A percentile compares a stretch with the other conserved stretches of the same genome.
Evolutionary conservation across 176 grass and related monocot species (phyloP).

Genomic region (Aegilops speltoides): DNA sequence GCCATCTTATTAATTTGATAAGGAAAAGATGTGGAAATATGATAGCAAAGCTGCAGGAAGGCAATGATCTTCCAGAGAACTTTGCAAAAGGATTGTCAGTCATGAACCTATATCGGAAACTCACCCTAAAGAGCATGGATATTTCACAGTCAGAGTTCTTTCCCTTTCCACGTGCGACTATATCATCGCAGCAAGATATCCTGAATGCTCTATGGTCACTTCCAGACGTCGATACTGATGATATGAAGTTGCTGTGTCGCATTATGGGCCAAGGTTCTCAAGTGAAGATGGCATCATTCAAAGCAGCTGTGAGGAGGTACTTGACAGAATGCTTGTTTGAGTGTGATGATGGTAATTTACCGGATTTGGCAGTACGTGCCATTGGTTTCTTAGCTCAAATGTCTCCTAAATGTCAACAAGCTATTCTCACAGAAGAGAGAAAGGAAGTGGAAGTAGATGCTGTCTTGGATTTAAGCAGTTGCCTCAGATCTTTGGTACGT

Average conservation of each 20-base stretch:
- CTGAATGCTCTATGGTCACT: constrained; percentile 50
- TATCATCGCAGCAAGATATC: constrained; percentile 34
- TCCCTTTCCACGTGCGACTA: constrained; percentile 25
- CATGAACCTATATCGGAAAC: constrained; percentile 28
- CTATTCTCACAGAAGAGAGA: constrained; percentile 17
- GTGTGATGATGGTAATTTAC: constrained; percentile 37
- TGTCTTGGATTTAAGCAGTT: constrained; percentile 45
- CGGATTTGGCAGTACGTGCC: constrained; percentile 25
- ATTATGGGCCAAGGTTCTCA: constrained; percentile 30
- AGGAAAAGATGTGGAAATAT: constrained; percentile 28
- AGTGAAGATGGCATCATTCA: background rate
- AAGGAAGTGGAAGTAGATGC: constrained; percentile 31
- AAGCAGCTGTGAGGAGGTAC: constrained; percentile 35
- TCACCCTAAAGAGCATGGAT: constrained; percentile 13
- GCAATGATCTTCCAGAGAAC: constrained; percentile 29
- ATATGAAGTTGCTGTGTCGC: constrained; percentile 24
- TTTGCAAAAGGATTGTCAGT: constrained; percentile 42
- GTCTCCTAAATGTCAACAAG: background rate
- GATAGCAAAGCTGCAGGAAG: constrained; percentile 26
- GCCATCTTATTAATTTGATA: constrained; percentile 3
- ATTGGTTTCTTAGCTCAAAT: constrained; percentile 36
- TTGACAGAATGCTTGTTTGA: constrained; percentile 42
- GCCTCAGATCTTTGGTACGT: constrained; percentile 33
- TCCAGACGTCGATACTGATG: background rate
- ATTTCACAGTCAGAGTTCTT: constrained; percentile 46